phyloP scores from a whole-genome alignment of 108 stramenopile genomes.

The Mediolabrus comicus region DNA sequence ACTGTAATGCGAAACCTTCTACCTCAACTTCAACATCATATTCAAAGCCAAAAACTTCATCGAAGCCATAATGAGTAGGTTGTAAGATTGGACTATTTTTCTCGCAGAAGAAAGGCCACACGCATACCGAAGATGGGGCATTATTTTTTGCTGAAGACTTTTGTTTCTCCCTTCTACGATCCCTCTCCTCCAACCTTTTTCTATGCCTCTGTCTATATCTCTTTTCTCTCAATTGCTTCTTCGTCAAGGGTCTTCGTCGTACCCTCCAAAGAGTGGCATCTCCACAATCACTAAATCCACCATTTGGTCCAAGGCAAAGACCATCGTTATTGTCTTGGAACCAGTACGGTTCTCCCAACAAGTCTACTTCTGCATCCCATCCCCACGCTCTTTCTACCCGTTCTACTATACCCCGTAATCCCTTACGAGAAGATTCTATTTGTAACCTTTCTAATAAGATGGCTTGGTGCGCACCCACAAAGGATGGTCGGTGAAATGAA shows the following conservation, averaged over 20 bases:
- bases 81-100: conserved; percentile 13
- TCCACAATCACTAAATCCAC: conserved; percentile 72
- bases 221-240: conserved; percentile 14
- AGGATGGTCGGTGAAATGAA: conserved; percentile 10
- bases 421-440: conserved; percentile 21
- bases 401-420: conserved; percentile 32
- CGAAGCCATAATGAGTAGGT: not conserved
- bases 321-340: conserved; percentile 65
- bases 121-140: conserved; percentile 20
- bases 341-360: conserved; percentile 62
- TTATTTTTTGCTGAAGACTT: not conserved
- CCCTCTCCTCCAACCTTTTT: not conserved
- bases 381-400: conserved; percentile 23
- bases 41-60: conserved; percentile 22
- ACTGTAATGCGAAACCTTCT: conserved; percentile 37
- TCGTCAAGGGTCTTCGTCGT: conserved; percentile 31
- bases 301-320: conserved; percentile 65
- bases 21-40: conserved; percentile 2
- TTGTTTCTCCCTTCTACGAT: not conserved
- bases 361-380: conserved; percentile 19
- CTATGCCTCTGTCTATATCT: conserved; percentile 10
- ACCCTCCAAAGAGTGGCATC: conserved; percentile 78
- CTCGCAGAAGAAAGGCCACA: conserved; percentile 46
- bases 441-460: conserved; percentile 57
- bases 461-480: conserved; percentile 61